Evolutionary conservation across 192 early-diverging fungal species (phyloP).

Genomic region (Irineochytrium annulatum): DNA sequence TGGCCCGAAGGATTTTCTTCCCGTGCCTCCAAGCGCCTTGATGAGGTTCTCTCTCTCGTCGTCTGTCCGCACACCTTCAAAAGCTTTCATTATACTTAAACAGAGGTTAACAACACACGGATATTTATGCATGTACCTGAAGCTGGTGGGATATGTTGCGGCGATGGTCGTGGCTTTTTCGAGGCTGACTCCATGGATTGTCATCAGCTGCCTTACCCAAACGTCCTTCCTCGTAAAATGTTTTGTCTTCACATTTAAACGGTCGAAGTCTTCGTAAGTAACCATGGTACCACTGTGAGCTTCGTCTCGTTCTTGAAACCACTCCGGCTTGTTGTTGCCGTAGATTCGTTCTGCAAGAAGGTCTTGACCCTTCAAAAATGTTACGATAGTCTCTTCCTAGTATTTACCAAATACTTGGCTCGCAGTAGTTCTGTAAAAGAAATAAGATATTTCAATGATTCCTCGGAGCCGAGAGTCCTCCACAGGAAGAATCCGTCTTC

Average conservation of each 20-base stretch:
- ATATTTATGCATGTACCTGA: conserved; percentile 20
- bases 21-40: conserved; percentile 30
- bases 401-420: conserved; percentile 46
- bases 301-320: conserved; percentile 11
- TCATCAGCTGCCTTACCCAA: conserved; percentile 82
- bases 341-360: conserved; percentile 16
- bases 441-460: conserved; percentile 75
- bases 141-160: conserved; percentile 64
- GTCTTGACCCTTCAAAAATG: conserved; percentile 21
- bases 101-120: not conserved
- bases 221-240: conserved; percentile 69
- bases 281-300: conserved; percentile 41
- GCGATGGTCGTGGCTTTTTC: conserved; percentile 83
- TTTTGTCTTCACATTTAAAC: conserved; percentile 71
- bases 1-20: conserved; percentile 30
- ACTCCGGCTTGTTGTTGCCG: conserved; percentile 13
- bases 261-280: conserved; percentile 60
- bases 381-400: not conserved
- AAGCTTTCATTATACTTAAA: conserved; percentile 34
- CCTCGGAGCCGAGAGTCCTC: conserved; percentile 66
- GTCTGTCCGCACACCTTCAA: conserved; percentile 34
- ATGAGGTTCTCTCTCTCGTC: conserved; percentile 47
- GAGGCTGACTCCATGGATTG: conserved; percentile 71
- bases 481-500: conserved; percentile 81
- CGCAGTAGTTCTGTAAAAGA: conserved; percentile 56